Percentiles rank a stretch among this genome's conserved stretches.
phyloP scores from a whole-genome alignment of 139 green algal genomes.

The Chlamydomonas schloesseri region DNA sequence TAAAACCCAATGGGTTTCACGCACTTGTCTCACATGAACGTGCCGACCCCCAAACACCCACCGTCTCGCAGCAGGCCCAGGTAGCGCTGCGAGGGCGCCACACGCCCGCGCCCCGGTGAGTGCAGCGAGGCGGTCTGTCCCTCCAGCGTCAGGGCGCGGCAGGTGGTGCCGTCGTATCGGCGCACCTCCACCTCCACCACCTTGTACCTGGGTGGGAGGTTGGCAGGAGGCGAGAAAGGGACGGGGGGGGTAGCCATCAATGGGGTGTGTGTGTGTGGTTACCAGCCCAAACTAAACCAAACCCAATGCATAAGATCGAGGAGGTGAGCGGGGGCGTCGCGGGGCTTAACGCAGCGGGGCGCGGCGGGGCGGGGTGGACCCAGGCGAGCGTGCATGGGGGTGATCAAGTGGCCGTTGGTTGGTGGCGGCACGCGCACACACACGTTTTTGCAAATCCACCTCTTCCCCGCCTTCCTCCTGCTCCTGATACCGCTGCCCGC shows the following conservation, averaged over 20 bases:
- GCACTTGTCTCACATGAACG: too few species aligned
- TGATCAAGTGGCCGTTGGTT: background rate
- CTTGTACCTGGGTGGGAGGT: slow-evolving; percentile 40
- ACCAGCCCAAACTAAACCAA: too few species aligned
- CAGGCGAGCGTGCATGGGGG: background rate
- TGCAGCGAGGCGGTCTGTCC: slow-evolving; percentile 39
- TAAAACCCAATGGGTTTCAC: too few species aligned
- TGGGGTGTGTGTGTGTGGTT: background rate
- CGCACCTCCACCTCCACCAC: slow-evolving; percentile 41
- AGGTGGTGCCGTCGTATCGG: slow-evolving; percentile 45
- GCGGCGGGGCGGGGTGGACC: too few species aligned
- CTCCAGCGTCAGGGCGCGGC: slow-evolving; percentile 43
- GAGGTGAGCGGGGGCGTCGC: too few species aligned
- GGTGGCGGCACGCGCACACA: background rate
- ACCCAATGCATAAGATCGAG: too few species aligned
- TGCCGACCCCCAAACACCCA: background rate
- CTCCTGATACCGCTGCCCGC: too few species aligned
- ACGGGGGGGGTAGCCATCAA: background rate
- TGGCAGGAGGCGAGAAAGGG: too few species aligned
- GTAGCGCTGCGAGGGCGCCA: slow-evolving; percentile 54
- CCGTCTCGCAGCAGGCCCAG: slow-evolving; percentile 49
- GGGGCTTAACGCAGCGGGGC: too few species aligned
- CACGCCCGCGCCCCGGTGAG: background rate
- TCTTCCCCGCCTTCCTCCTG: too few species aligned
- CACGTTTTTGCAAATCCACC: too few species aligned